Evolutionary conservation across 768 basidiomycete species (phyloP).

Genomic region (Paxillus involutus): DNA sequence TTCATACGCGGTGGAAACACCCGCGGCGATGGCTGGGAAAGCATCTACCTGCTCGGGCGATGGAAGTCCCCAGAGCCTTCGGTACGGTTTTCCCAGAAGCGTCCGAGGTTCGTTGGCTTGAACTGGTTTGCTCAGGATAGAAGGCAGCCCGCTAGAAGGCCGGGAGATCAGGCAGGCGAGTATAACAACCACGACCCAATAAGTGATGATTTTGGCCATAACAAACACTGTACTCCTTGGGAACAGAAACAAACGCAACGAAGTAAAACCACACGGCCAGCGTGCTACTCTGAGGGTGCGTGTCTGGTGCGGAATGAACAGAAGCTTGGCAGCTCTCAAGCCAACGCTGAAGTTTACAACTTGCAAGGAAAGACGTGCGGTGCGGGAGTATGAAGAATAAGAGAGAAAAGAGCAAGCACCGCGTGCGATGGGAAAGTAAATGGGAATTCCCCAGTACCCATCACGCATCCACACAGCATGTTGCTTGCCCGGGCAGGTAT

Average conservation of each 20-base stretch:
- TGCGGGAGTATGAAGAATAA: too few species aligned
- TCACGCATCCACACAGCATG: too few species aligned
- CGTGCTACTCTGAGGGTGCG: conserved; percentile 5
- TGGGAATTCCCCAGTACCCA: too few species aligned
- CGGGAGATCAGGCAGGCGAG: conserved; percentile 9
- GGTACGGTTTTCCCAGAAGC: conserved; percentile 14
- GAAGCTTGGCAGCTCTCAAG: neutral
- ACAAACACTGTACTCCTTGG: neutral
- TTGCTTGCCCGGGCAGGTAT: too few species aligned
- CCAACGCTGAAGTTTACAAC: too few species aligned
- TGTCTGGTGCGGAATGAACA: neutral
- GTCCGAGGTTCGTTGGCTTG: conserved; percentile 8
- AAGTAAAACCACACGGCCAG: conserved; percentile 4
- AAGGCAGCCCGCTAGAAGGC: conserved; percentile 10
- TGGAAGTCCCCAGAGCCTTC: neutral
- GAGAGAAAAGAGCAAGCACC: too few species aligned
- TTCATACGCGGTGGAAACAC: too few species aligned
- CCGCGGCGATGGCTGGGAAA: too few species aligned
- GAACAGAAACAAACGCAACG: neutral
- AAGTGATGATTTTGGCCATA: conserved; percentile 3
- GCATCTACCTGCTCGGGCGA: too few species aligned
- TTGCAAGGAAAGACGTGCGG: too few species aligned
- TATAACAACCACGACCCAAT: neutral
- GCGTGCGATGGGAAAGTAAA: too few species aligned
- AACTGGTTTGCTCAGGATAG: neutral